Conservation (phyloP, 2,329 filamentous ascomycete genomes). For the Pleoardoris graminearum region DNA sequence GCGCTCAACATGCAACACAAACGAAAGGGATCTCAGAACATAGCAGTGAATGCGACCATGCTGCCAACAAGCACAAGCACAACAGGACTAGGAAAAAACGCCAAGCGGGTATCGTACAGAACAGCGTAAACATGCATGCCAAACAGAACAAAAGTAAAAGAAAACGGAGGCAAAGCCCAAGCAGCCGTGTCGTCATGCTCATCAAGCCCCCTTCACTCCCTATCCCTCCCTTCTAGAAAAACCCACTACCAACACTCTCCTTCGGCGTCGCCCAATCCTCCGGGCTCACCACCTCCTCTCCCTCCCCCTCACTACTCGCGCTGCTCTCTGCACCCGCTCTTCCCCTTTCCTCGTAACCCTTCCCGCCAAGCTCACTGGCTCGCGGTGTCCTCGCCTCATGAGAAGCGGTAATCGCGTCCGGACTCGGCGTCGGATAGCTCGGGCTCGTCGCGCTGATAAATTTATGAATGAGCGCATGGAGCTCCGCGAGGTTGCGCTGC, state of each 20-base stretch:
- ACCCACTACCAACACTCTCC: conserved; percentile 36
- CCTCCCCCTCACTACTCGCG: conserved; percentile 16
- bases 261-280: conserved; percentile 44
- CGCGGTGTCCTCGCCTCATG: conserved; percentile 35
- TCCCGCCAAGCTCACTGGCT: conserved; percentile 20
- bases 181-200: conserved; percentile 1
- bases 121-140: not conserved
- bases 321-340: not conserved
- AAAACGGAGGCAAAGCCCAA: not conserved
- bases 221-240: conserved; percentile 18
- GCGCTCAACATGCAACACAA: not conserved
- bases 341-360: too few species aligned
- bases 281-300: conserved; percentile 33
- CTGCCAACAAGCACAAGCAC: not conserved
- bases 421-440: conserved; percentile 40
- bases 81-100: not conserved
- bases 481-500: conserved; percentile 35
- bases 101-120: conserved; percentile 9
- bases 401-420: conserved; percentile 29
- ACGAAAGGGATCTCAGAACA: not conserved
- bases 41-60: not conserved
- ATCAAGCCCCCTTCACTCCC: not conserved
- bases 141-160: not conserved
- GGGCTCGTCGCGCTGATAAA: conserved; percentile 24
- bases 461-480: conserved; percentile 37